Base-by-base conservation (phyloP, 495 filamentous ascomycete species). In the Echria macrotheca region DNA sequence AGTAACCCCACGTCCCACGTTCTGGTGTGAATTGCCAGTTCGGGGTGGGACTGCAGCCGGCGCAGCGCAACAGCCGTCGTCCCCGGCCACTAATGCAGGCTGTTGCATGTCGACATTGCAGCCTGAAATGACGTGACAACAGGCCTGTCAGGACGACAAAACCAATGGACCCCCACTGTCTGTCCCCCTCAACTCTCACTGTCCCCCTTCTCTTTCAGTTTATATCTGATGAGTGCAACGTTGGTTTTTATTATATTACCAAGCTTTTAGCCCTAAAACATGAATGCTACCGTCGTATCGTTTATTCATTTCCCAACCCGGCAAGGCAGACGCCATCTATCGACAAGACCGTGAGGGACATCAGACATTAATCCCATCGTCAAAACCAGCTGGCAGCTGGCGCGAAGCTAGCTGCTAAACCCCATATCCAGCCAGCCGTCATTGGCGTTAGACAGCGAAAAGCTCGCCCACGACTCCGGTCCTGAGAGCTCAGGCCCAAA, bases 401-500 rank as follows among this genome's bases (percentile, higher is more conserved):
- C n/a, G n/a, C n/a, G n/a, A n/a, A n/a, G n/a, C n/a, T n/a, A n/a
- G n/a, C n/a, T n/a, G n/a, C n/a, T n/a, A n/a, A 57, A 57, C 0
- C 46, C 47, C 39, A 53, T 47, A 3, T 58, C 44, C 11, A 39
- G 4, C 55, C 55, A 59, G 47, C 39, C 57, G n/a, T n/a, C n/a
- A n/a, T n/a, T n/a, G n/a, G n/a, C n/a, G 18, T 47, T 43, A 17
- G 57, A 42, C 15, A 46, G 18, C 22, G 52, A 45, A 31, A 54
- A 49, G 2, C 48, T 24, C 31, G 52, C 35, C 60, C 60, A 64
- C 42, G 52, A 64, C 37, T 64, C 58, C 21, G 52, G 31, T 3
- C 45, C 58, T 28, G 58, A 53, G 33, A 61, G 15, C 18, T 59
- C 58, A 2, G 54, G 46, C 15, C 57, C 62, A 40, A 65, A 61